Conservation (phyloP, 495 filamentous ascomycete genomes). For the Daldinia grandis region DNA sequence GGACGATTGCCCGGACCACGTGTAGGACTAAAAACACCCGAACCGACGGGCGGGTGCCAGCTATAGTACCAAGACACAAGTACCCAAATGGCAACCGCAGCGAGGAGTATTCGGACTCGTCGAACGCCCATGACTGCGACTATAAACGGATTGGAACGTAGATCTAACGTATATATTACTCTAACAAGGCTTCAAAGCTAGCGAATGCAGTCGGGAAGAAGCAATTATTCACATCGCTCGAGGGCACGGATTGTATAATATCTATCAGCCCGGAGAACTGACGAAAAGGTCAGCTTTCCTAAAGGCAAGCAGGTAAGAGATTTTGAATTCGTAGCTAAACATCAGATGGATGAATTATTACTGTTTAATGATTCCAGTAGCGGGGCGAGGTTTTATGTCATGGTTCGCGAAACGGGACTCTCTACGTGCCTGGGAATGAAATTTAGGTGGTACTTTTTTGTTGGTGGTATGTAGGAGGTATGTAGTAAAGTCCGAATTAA, state of each 20-base stretch:
- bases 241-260: constrained; percentile 8
- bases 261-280: constrained; percentile 36
- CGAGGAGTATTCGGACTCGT: constrained; percentile 41
- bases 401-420: neutral
- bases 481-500: neutral
- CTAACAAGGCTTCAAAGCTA: constrained; percentile 33
- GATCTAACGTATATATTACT: constrained; percentile 17
- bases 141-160: neutral
- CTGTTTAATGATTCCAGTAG: neutral
- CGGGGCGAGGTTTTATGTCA: constrained; percentile 3
- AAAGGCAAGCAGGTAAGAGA: constrained; percentile 19
- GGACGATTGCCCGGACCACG: constrained; percentile 15
- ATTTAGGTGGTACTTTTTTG: neutral
- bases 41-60: constrained; percentile 30
- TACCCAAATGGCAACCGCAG: constrained; percentile 41
- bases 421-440: neutral
- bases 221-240: constrained; percentile 32
- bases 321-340: constrained; percentile 30
- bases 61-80: constrained; percentile 45
- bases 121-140: constrained; percentile 39
- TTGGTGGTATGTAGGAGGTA: too few species aligned
- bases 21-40: constrained; percentile 17
- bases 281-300: constrained; percentile 36
- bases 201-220: constrained; percentile 19
- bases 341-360: constrained; percentile 27